phyloP scores from a whole-genome alignment of 176 grass and related monocot genomes.

The Secale cereale region DNA sequence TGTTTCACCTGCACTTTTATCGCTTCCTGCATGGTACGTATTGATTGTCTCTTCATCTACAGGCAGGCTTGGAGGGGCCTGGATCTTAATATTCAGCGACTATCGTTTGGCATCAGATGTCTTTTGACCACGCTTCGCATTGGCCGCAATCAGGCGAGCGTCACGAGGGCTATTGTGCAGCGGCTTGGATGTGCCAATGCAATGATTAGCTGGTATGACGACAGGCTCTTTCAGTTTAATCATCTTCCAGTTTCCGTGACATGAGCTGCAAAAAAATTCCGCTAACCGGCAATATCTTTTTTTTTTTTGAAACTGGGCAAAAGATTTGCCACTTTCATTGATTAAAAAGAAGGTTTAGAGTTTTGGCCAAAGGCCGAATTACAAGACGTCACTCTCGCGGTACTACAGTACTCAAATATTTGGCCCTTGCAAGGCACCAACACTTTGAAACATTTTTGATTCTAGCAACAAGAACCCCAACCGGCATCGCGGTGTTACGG shows the following conservation, averaged over 20 bases:
- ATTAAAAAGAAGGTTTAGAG: no score
- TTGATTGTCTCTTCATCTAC: not conserved
- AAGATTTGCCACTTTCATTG: no score
- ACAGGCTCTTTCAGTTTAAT: not conserved
- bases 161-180: not conserved
- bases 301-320: no score
- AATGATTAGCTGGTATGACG: not conserved
- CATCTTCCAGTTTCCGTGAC: not conserved
- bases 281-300: not conserved
- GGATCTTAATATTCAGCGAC: constrained; percentile 8
- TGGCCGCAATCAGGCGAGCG: not conserved
- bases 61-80: not conserved
- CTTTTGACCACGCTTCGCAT: not conserved
- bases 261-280: not conserved
- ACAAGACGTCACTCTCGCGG: no score
- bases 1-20: constrained; percentile 16
- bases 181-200: not conserved
- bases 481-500: no score
- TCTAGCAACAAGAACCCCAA: no score
- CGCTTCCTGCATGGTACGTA: not conserved
- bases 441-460: no score
- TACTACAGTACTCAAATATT: no score
- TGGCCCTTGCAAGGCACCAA: no score
- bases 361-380: no score
- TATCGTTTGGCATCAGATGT: not conserved